Evolutionary conservation across 2,329 filamentous ascomycete genomes (phyloP), one percentile per base, ranked within the genome.

Genomic region (Hymenoscyphus linearis): DNA sequence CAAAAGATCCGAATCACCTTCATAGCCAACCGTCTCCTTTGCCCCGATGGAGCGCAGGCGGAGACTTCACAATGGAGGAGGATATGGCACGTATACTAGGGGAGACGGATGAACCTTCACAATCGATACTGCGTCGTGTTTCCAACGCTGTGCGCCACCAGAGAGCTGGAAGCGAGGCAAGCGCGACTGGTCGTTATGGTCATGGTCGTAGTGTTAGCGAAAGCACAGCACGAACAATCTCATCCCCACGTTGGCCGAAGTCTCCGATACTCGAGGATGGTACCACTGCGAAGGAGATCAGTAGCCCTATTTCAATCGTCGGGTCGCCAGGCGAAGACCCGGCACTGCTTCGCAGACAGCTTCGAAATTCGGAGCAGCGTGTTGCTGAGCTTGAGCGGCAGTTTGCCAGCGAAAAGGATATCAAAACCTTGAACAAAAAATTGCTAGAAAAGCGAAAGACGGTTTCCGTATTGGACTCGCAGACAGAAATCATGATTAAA

Each of bases 81-180:
- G 95, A 98, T 72, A 91, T 97, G 85, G 89, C 90, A 59, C 88
- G 93, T 61, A 93, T 97, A 61, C 80, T 96, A 62, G 89, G 70
- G 36, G 64, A 86, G 47, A 87, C 85, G 22, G 91, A 93, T 63
- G 90, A 92, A 72, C 80, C 82, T 52, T 88, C 86, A 35, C 87
- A 90, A 27, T 93, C 90, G 0, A 89, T 97, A 63, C 79, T 98
- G 64, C 89, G 91, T 61, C 86, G 91, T 58, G 90, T 97, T 47
- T 98, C 95, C 7, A 96, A 96, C 72, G 93, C 91, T 57, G 92
- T 97, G 61, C 90, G 92, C 65, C 95, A 98, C 75, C 92, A 92
- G 59, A 88, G 95, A 66, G 96, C 90, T 72, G 90, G 87, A 74
- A 97, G 93, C 73, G 85, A 87, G 67, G 79, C 80, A 27, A 77